Base-by-base conservation (phyloP, 495 filamentous ascomycete genomes). In the Apodospora peruviana region DNA sequence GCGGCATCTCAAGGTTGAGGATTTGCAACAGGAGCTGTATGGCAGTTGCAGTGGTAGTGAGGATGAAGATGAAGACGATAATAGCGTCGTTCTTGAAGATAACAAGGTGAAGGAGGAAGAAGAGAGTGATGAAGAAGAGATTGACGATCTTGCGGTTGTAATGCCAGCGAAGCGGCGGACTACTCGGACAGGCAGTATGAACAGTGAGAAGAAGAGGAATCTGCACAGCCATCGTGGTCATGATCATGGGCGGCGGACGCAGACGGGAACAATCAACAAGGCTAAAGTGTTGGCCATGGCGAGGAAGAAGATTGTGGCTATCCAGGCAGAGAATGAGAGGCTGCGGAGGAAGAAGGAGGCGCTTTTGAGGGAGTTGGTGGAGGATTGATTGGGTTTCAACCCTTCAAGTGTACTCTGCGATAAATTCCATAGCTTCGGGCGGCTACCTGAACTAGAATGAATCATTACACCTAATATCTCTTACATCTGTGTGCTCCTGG, bases 281-380 rank as follows among this genome's bases (percentile, higher is more conserved):
- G 53, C 53, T 0, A 62, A 44, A 35, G 16, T 59, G 37, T 10
- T 62, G 37, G 53, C 56, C 8, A 44, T 57, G 59, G 53, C 59
- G 21, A 38, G 54, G 14, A 35, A 40, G 48, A 34, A 48, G 12
- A 51, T 62, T 12, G 39, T 45, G 35, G 41, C 5, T 14, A 16
- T 61, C 20, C 40, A 37, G 41, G 18, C 11, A 40, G 50, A 61
- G 43, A 38, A 29, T 23, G 57, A 38, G 36, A 38, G 2, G 14
- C 16, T 38, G 3, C 1, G 36, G 16, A 17, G n/a, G 1, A 17
- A 38, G 36, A 38, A 38, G 36, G 36, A 38, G 36, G 36, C 16
- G 36, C 36, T 38, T 38, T 38, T 38, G 36, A 16, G 16, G 36
- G n/a, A 18, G 36, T 17, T 38, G 36, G n/a, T n/a, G n/a, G n/a